Evolutionary conservation across 2,329 filamentous ascomycete genomes (phyloP).

Genomic region (Didymella arachidicola): DNA sequence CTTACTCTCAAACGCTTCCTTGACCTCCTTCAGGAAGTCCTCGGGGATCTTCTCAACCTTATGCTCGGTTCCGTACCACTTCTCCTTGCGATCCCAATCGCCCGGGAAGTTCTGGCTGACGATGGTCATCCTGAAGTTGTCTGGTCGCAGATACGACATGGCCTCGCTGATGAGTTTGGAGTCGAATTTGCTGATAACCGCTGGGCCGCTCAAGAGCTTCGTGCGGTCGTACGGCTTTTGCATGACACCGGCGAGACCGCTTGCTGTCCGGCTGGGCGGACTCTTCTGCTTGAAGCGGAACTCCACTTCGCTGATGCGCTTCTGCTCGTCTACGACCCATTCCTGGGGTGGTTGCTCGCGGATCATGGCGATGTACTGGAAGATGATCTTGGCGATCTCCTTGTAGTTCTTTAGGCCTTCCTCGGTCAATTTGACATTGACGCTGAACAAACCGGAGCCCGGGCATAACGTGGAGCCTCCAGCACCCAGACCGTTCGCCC

Average conservation of each 20-base stretch:
- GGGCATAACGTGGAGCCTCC: slow-evolving; percentile 79
- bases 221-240: slow-evolving; percentile 88
- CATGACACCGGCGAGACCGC: slow-evolving; percentile 85
- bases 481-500: slow-evolving; percentile 83
- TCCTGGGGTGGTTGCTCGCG: slow-evolving; percentile 80
- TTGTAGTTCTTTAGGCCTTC: slow-evolving; percentile 84
- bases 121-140: slow-evolving; percentile 87
- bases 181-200: slow-evolving; percentile 80
- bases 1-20: slow-evolving; percentile 66
- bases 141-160: slow-evolving; percentile 76
- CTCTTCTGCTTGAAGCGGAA: slow-evolving; percentile 96
- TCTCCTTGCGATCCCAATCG: slow-evolving; percentile 85
- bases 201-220: slow-evolving; percentile 83
- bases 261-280: slow-evolving; percentile 87
- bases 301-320: slow-evolving; percentile 87
- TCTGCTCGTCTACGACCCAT: slow-evolving; percentile 95
- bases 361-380: slow-evolving; percentile 90
- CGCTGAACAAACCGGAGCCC: slow-evolving; percentile 80
- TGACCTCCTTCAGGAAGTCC: slow-evolving; percentile 76
- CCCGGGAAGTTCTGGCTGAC: slow-evolving; percentile 85
- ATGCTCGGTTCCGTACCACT: slow-evolving; percentile 98
- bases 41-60: slow-evolving; percentile 79
- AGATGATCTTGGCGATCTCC: slow-evolving; percentile 82
- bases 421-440: slow-evolving; percentile 81
- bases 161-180: slow-evolving; percentile 76